Evolutionary conservation across 2,329 filamentous ascomycete species (phyloP).

Genomic region (Colletotrichum paranaense): DNA sequence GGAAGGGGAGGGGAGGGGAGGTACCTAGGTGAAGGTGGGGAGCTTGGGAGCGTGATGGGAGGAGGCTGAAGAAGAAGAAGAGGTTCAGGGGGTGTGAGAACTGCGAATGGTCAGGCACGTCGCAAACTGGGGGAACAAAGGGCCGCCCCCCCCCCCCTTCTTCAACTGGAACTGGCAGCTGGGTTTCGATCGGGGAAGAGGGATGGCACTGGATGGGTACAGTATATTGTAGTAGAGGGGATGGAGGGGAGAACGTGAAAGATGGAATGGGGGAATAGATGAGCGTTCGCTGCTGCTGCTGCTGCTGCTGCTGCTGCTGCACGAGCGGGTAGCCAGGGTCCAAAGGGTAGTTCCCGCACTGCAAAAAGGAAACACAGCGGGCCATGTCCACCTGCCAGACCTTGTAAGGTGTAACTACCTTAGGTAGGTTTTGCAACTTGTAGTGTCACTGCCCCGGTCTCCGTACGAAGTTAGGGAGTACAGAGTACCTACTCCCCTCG

Average conservation of each 20-base stretch:
- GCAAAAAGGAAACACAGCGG: constrained; percentile 26
- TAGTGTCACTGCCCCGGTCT: too few species aligned
- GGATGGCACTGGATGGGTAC: not conserved
- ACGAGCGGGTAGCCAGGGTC: constrained; percentile 55
- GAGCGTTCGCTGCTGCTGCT: constrained; percentile 44
- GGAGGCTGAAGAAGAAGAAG: too few species aligned
- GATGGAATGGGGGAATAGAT: constrained; percentile 11
- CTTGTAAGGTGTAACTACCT: not conserved
- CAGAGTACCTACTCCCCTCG: too few species aligned
- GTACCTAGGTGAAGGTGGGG: not conserved
- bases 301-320: constrained; percentile 51
- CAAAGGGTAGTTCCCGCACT: constrained; percentile 44
- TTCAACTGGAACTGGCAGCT: not conserved
- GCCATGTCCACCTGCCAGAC: constrained; percentile 1
- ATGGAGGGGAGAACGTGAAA: too few species aligned
- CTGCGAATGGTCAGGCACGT: not conserved
- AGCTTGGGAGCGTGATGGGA: not conserved
- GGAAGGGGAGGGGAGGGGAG: too few species aligned
- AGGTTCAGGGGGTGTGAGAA: constrained; percentile 10
- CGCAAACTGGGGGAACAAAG: too few species aligned
- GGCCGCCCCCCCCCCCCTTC: too few species aligned
- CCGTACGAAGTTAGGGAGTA: too few species aligned
- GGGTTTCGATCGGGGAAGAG: not conserved
- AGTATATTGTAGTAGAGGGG: not conserved
- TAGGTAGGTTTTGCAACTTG: too few species aligned